These are phyloP conservation scores for Calonectria henricotiae DNA, from an alignment of 2,329 filamentous ascomycete species.

Conservation along the genomic window DNA sequence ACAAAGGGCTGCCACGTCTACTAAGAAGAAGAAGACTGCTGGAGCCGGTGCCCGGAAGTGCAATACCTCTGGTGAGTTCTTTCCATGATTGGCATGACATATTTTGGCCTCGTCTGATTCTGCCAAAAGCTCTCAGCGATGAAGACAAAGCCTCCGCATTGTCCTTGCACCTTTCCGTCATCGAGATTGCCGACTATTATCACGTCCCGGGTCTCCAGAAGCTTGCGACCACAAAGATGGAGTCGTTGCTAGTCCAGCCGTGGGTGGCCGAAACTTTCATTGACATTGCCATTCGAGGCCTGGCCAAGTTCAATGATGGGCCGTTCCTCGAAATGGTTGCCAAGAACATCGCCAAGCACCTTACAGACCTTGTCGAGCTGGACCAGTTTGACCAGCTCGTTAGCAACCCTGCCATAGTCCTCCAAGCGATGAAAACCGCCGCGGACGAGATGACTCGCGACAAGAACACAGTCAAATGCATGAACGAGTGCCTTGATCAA, in stretches of 20 bases:
- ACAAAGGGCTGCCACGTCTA: too few species aligned
- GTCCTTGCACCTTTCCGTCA: background rate
- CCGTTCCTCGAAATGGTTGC: conserved; percentile 4
- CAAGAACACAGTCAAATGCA: background rate
- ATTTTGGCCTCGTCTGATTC: background rate
- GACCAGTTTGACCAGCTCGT: background rate
- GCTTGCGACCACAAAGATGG: background rate
- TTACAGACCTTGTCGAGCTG: background rate
- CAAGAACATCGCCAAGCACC: background rate
- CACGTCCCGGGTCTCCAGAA: background rate
- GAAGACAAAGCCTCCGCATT: background rate
- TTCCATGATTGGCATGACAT: background rate
- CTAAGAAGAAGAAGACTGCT: too few species aligned
- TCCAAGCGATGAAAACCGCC: background rate
- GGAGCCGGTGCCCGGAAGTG: too few species aligned
- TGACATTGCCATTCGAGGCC: background rate
- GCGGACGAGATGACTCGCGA: background rate
- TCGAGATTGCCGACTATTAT: conserved; percentile 12
- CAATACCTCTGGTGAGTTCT: background rate
- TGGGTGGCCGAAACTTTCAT: background rate
- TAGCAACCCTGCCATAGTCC: background rate
- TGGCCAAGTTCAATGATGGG: background rate
- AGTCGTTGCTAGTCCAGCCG: background rate
- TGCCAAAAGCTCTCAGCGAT: background rate
- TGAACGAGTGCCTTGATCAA: background rate